Conservation (phyloP, 345 rosid genomes). For the Limnanthes douglasii region DNA sequence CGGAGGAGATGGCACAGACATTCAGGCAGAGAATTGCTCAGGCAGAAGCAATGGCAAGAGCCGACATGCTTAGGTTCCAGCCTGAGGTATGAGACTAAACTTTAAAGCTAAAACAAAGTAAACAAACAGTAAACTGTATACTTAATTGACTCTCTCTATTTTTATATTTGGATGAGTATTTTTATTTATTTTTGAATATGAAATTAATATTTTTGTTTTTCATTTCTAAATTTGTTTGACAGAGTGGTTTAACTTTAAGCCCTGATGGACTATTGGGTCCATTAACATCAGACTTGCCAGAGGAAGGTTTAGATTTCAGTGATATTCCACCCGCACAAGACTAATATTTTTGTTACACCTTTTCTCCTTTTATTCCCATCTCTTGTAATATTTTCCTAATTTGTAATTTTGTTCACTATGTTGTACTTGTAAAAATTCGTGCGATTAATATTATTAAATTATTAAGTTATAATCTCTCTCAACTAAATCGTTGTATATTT, state of each 20-base stretch:
- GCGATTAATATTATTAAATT: too few relatives aligned
- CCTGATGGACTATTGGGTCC: conserved; percentile 75
- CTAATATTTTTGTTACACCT: conserved; percentile 9
- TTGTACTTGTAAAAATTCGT: too few relatives aligned
- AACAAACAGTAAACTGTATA: not conserved
- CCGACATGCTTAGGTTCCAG: conserved; percentile 96
- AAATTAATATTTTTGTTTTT: too few relatives aligned
- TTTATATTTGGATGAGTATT: too few relatives aligned
- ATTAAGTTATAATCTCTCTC: too few relatives aligned
- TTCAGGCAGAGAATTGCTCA: conserved; percentile 97
- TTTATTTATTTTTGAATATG: too few relatives aligned
- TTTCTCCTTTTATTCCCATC: too few relatives aligned
- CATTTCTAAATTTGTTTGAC: too few relatives aligned
- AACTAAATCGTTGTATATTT: too few relatives aligned
- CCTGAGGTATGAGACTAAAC: conserved; percentile 49
- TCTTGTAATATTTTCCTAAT: too few relatives aligned
- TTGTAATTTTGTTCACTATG: too few relatives aligned
- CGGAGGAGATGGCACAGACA: conserved; percentile 98
- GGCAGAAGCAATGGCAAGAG: conserved; percentile 99
- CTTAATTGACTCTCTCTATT: too few relatives aligned
- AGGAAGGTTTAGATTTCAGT: conserved; percentile 64
- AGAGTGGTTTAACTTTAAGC: conserved; percentile 76
- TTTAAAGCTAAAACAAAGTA: not conserved
- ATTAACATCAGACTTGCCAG: conserved; percentile 50
- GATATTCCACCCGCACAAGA: conserved; percentile 26